Evolutionary conservation across 148 eudicot species (phyloP), one percentile per base, ranked within the genome.

Genomic region (Amaranthus palmeri): DNA sequence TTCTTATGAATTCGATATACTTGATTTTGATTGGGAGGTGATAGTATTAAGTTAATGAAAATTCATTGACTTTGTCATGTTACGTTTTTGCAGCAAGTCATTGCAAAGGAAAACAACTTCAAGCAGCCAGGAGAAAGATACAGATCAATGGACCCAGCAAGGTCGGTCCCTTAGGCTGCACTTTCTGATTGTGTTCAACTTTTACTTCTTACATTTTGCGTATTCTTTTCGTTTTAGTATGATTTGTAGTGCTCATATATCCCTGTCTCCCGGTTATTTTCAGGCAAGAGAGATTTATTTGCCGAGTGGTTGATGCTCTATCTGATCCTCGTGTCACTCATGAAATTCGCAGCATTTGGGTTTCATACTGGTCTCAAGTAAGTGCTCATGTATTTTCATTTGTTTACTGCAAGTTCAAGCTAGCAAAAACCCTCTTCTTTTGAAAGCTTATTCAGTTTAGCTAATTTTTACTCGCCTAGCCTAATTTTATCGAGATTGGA

Each of bases 331-430:
- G 97, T 51, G 79, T 86, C 76, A 93, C 97, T 70, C 91, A 89
- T 50, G 98, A 93, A 77, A 85, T 93, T 63, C 88, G 97, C 68
- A 69, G 80, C 67, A 88, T 93, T 71, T 93, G 96, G 98, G 70
- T 93, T 70, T 89, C 98, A 55, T 91, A 89, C 85, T 93, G 91
- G 97, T 72, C 96, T 77, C 91, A 89, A 92, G 97, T 84, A 58
- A 66, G 80, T 40, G 54, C 25, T 15, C 72, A 52, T 60, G 25
- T 60, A 12, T 57, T 66, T 69, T 8, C 46, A 6, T 47, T 25
- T 44, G 7, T 10, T 7, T 25, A 25, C 36, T 25, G 36, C 1
- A 25, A 25, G 36, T 25, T 25, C 36, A 25, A 25, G 36, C 36
- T 25, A 25, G 2, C 36, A 25, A 25, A 25, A 25, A 25, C 36